Evolutionary conservation across 768 basidiomycete genomes (phyloP).

Genomic region (Xerocomellus chrysenteron): DNA sequence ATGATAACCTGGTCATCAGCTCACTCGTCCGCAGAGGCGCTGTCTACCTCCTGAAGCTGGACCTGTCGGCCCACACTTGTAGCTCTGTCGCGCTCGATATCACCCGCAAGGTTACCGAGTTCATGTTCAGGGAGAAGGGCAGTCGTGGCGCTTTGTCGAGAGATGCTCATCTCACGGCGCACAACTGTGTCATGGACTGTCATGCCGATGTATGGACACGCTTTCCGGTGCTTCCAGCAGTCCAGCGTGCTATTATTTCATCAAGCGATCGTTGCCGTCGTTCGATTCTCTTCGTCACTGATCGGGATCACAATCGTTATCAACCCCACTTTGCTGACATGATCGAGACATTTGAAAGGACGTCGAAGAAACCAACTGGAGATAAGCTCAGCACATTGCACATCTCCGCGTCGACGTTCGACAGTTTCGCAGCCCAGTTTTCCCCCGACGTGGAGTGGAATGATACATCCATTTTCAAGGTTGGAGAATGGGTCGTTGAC

Average conservation of each 20-base stretch:
- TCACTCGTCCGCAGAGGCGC: constrained; percentile 44
- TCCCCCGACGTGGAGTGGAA: constrained; percentile 18
- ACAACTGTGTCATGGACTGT: constrained; percentile 55
- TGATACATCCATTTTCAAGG: constrained; percentile 37
- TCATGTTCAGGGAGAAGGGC: constrained; percentile 51
- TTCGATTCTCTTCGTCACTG: constrained; percentile 45
- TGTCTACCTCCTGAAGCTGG: constrained; percentile 46
- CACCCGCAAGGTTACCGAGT: constrained; percentile 55
- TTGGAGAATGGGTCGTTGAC: constrained; percentile 63
- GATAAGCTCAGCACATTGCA: constrained; percentile 39
- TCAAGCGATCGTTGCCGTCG: constrained; percentile 31
- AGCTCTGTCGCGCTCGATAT: constrained; percentile 52
- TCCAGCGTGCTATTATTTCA: constrained; percentile 44
- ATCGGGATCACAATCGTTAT: constrained; percentile 36
- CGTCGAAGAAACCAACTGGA: constrained; percentile 52
- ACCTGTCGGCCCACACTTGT: constrained; percentile 32
- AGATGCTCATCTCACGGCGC: constrained; percentile 25
- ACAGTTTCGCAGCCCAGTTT: constrained; percentile 19
- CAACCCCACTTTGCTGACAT: constrained; percentile 43
- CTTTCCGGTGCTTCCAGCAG: constrained; percentile 55
- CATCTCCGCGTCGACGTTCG: constrained; percentile 32
- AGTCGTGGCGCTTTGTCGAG: constrained; percentile 19
- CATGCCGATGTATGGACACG: constrained; percentile 58
- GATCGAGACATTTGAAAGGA: constrained; percentile 46
- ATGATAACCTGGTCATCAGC: constrained; percentile 35